phyloP scores from a whole-genome alignment of 2,329 filamentous ascomycete genomes.

The Hypoxylon sp. region DNA sequence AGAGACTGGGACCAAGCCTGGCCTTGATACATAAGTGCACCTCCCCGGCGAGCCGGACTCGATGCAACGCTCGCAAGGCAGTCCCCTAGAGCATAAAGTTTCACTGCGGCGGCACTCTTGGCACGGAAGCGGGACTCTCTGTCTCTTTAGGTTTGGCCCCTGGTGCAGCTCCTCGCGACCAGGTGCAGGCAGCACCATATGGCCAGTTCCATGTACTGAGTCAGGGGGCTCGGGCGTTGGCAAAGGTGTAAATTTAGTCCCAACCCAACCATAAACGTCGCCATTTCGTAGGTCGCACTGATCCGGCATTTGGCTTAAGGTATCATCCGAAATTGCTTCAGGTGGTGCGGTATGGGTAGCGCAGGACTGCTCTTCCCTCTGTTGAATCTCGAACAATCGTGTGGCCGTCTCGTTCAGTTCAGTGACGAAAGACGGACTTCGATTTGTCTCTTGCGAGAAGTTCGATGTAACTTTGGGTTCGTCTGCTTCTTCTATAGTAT shows the following conservation, averaged over 20 bases:
- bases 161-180: slow-evolving; percentile 41
- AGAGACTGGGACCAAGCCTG: slow-evolving; percentile 45
- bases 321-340: not conserved
- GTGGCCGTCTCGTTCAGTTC: slow-evolving; percentile 4
- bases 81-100: slow-evolving; percentile 67
- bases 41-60: slow-evolving; percentile 68
- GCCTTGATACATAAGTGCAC: slow-evolving; percentile 65
- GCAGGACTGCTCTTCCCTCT: not conserved
- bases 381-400: not conserved
- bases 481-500: not conserved
- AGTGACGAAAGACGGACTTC: not conserved
- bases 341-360: not conserved
- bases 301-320: not conserved
- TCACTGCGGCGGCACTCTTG: slow-evolving; percentile 68
- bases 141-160: slow-evolving; percentile 62
- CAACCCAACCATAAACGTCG: no score
- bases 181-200: no score
- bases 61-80: slow-evolving; percentile 68
- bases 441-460: not conserved
- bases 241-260: no score
- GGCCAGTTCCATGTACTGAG: no score
- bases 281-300: no score
- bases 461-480: not conserved
- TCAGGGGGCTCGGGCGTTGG: no score
- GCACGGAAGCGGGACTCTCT: slow-evolving; percentile 66